Conservation (phyloP, 2,329 filamentous ascomycete genomes). For the Penicillium sp. region DNA sequence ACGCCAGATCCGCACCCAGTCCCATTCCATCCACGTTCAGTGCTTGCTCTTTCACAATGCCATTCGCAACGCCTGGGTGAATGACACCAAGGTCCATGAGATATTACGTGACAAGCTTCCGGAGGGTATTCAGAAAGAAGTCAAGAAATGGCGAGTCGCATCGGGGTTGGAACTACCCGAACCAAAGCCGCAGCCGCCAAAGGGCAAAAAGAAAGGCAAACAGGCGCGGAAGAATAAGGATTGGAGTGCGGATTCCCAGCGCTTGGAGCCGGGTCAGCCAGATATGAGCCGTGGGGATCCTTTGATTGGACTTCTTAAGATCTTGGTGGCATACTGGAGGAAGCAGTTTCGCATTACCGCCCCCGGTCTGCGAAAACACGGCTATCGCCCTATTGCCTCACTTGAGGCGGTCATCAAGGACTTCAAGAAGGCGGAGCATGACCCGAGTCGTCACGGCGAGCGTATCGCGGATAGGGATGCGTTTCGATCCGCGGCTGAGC, state of each 20-base stretch:
- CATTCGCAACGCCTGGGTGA: slow-evolving; percentile 79
- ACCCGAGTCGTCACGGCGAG: slow-evolving; percentile 73
- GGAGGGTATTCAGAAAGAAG: slow-evolving; percentile 67
- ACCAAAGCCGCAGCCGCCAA: slow-evolving; percentile 43
- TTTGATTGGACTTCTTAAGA: slow-evolving; percentile 72
- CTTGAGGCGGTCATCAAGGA: slow-evolving; percentile 73
- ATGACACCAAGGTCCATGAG: slow-evolving; percentile 73
- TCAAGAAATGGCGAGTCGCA: slow-evolving; percentile 71
- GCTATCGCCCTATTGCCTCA: slow-evolving; percentile 77
- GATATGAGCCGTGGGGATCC: slow-evolving; percentile 85
- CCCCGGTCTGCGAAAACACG: slow-evolving; percentile 82
- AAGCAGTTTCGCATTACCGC: slow-evolving; percentile 75
- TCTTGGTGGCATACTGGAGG: slow-evolving; percentile 84
- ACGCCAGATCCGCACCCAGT: slow-evolving; percentile 72
- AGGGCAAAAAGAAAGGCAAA: slow-evolving; percentile 45
- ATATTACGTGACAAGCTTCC: slow-evolving; percentile 75
- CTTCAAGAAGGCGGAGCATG: slow-evolving; percentile 64
- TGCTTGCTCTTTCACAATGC: slow-evolving; percentile 87
- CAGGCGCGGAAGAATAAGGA: slow-evolving; percentile 57
- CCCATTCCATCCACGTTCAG: slow-evolving; percentile 88
- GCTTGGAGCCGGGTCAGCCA: slow-evolving; percentile 68
- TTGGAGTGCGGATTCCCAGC: slow-evolving; percentile 71
- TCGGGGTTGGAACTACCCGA: slow-evolving; percentile 61
- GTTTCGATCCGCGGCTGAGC: slow-evolving; percentile 69
- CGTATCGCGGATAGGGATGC: slow-evolving; percentile 65